Conservation (phyloP, 1,284 basidiomycete species). For the Malassezia obtusa region DNA sequence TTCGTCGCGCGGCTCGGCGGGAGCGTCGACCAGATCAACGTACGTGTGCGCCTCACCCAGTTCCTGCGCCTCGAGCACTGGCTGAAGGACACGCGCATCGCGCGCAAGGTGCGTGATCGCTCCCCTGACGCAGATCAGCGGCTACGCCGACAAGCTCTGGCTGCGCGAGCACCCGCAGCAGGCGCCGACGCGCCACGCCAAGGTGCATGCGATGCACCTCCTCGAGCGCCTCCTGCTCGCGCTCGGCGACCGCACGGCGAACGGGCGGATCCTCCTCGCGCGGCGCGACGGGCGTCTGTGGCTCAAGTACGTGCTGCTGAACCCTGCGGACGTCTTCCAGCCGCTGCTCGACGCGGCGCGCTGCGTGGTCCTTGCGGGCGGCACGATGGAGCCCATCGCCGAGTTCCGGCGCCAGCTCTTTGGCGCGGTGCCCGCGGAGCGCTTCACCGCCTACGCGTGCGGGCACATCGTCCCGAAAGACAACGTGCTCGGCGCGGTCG, state of each 20-base stretch:
- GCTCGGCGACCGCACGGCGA: conserved; percentile 68
- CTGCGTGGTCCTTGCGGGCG: conserved; percentile 78
- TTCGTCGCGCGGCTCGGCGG: conserved; percentile 63
- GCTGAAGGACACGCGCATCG: conserved; percentile 72
- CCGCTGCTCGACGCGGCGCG: conserved; percentile 70
- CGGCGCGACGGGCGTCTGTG: conserved; percentile 50
- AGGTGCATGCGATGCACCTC: conserved; percentile 56
- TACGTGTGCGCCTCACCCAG: conserved; percentile 11
- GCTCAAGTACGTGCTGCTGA: conserved; percentile 86
- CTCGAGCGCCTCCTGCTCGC: conserved; percentile 78
- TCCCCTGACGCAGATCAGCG: conserved; percentile 58
- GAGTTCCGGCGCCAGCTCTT: conserved; percentile 79
- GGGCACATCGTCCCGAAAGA: conserved; percentile 78
- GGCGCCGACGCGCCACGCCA: conserved; percentile 18
- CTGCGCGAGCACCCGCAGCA: conserved; percentile 52
- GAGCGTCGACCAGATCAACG: conserved; percentile 61
- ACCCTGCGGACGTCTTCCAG: conserved; percentile 75
- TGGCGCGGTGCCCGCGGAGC: conserved; percentile 57
- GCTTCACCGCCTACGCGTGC: conserved; percentile 72
- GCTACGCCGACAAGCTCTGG: conserved; percentile 64
- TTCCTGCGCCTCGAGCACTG: conserved; percentile 69
- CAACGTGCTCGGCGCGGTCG: conserved; percentile 69
- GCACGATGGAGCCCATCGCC: conserved; percentile 94
- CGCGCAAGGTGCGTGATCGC: conserved; percentile 49
- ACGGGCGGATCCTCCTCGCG: conserved; percentile 53